Evolutionary conservation across 768 basidiomycete species (phyloP).

Genomic region (Russula virescens): DNA sequence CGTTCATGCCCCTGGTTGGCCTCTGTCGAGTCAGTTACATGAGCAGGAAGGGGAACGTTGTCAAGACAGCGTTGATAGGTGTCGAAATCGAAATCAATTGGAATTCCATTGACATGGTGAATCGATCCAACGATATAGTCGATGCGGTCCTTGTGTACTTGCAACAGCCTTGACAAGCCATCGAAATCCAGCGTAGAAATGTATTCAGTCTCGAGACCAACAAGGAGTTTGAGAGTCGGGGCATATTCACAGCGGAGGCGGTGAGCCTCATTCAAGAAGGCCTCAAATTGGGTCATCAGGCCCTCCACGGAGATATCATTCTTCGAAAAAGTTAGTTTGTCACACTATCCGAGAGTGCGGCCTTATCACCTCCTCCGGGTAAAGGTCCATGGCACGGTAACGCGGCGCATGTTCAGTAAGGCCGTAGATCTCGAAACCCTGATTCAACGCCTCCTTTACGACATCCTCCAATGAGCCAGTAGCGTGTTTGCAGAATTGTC

Average conservation of each 20-base stretch:
- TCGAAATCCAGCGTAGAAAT: constrained; percentile 67
- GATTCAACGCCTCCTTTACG: constrained; percentile 69
- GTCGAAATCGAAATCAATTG: constrained; percentile 84
- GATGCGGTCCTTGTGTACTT: constrained; percentile 44
- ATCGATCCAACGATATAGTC: constrained; percentile 91
- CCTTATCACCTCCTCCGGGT: constrained; percentile 85
- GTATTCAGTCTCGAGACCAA: constrained; percentile 91
- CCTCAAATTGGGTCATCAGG: constrained; percentile 60
- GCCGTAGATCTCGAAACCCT: constrained; percentile 78
- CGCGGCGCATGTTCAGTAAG: constrained; percentile 92
- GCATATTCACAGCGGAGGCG: constrained; percentile 62
- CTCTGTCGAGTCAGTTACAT: constrained; percentile 28
- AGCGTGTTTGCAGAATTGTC: constrained; percentile 91
- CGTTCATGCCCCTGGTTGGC: constrained; percentile 26
- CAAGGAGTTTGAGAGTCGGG: constrained; percentile 63
- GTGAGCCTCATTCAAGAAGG: constrained; percentile 74
- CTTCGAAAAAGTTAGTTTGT: constrained; percentile 36
- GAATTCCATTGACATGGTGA: constrained; percentile 82
- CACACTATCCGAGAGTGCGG: neutral
- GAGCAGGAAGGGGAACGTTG: constrained; percentile 31
- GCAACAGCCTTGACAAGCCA: constrained; percentile 48
- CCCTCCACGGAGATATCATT: constrained; percentile 44
- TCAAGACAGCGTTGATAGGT: constrained; percentile 62
- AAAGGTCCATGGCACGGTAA: constrained; percentile 74
- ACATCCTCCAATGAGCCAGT: constrained; percentile 74